Percentiles rank a stretch among this genome's conserved stretches.
Evolutionary conservation across 2,329 filamentous ascomycete genomes (phyloP).

Genomic region (Neoscytalidium dimidiatum): DNA sequence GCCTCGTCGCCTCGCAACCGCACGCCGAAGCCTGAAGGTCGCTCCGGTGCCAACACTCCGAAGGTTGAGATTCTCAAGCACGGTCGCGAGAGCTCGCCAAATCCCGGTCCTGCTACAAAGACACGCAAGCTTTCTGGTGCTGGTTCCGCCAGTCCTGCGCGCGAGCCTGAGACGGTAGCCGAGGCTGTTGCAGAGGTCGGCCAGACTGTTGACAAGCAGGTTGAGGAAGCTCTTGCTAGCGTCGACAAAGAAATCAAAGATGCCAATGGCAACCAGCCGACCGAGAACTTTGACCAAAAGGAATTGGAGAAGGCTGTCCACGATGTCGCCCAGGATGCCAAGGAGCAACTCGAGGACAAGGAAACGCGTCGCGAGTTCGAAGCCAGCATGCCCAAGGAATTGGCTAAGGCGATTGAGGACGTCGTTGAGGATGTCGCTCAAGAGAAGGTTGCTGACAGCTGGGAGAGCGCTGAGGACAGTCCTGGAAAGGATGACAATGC

Average conservation of each 20-base stretch:
- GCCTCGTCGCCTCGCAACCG: slow-evolving; percentile 64
- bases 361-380: slow-evolving; percentile 58
- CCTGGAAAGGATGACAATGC: slow-evolving; percentile 67
- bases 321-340: slow-evolving; percentile 23
- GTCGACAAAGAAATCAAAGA: slow-evolving; percentile 45
- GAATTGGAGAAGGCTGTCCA: slow-evolving; percentile 43
- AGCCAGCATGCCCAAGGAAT: slow-evolving; percentile 51
- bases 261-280: slow-evolving; percentile 44
- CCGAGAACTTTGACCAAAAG: slow-evolving; percentile 43
- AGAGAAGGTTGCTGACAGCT: slow-evolving; percentile 73
- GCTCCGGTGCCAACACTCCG: slow-evolving; percentile 25
- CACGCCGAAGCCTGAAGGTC: slow-evolving; percentile 50
- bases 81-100: slow-evolving; percentile 41
- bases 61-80: slow-evolving; percentile 51
- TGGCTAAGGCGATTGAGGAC: slow-evolving; percentile 60
- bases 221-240: slow-evolving; percentile 65
- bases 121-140: slow-evolving; percentile 35
- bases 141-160: slow-evolving; percentile 23
- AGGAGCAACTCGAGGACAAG: slow-evolving; percentile 54
- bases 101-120: slow-evolving; percentile 33
- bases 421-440: slow-evolving; percentile 58
- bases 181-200: slow-evolving; percentile 70
- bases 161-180: slow-evolving; percentile 63
- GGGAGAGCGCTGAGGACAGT: slow-evolving; percentile 78
- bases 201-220: slow-evolving; percentile 58